These are phyloP conservation scores for Globisporangium middletonii DNA, from an alignment of 352 stramenopile species.

Conservation along the genomic window DNA sequence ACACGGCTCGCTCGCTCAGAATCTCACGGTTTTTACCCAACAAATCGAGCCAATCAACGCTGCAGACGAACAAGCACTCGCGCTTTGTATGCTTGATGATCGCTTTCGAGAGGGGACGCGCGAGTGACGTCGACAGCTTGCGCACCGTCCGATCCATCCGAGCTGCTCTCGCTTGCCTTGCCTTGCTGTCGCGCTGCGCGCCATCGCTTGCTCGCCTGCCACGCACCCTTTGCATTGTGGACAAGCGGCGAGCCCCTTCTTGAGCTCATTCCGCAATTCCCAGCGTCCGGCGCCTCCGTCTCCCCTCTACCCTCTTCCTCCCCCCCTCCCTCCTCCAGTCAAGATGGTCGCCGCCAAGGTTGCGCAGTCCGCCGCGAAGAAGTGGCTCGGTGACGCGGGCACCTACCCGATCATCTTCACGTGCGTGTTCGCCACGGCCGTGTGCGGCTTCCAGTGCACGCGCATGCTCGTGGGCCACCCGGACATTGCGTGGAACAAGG, in stretches of 20 bases:
- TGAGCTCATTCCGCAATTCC: slow-evolving; percentile 62
- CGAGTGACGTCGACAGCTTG: slow-evolving; percentile 11
- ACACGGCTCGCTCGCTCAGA: background rate
- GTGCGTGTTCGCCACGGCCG: slow-evolving; percentile 48
- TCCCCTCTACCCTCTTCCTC: background rate
- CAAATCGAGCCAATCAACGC: slow-evolving; percentile 4
- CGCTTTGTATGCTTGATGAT: background rate
- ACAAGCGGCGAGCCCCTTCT: background rate
- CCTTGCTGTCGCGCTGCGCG: too few relatives aligned
- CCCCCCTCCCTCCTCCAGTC: slow-evolving; percentile 14
- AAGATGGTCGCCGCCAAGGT: slow-evolving; percentile 50
- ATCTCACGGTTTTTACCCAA: background rate
- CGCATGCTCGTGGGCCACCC: slow-evolving; percentile 64
- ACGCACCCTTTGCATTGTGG: too few relatives aligned
- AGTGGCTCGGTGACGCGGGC: slow-evolving; percentile 70
- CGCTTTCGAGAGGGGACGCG: slow-evolving; percentile 1
- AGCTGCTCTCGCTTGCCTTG: slow-evolving; percentile 1
- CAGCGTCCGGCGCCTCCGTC: slow-evolving; percentile 7
- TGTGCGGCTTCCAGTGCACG: slow-evolving; percentile 72
- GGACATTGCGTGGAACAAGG: slow-evolving; percentile 77
- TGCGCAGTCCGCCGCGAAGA: slow-evolving; percentile 45
- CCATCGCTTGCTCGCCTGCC: background rate
- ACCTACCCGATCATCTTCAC: slow-evolving; percentile 74
- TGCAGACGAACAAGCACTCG: background rate
- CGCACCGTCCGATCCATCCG: slow-evolving; percentile 4